phyloP scores from a whole-genome alignment of 78 protist species.

The Dictyostelium intermedium region DNA sequence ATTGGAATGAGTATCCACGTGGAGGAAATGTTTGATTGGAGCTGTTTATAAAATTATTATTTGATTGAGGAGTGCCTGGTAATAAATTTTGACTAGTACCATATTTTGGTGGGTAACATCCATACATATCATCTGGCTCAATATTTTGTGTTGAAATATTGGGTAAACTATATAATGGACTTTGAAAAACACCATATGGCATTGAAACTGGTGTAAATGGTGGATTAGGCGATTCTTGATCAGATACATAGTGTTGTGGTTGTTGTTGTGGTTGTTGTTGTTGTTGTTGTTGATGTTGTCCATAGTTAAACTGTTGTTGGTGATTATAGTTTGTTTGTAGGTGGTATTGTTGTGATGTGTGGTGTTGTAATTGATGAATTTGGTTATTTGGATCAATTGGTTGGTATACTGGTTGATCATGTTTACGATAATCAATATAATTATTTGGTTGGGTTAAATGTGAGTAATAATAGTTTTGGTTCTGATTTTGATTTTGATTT shows the following conservation, averaged over 20 bases:
- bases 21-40: not conserved
- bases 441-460: not conserved
- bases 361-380: not conserved
- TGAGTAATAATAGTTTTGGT: not conserved
- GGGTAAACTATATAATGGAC: constrained; percentile 50
- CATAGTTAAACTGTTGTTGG: too few relatives aligned
- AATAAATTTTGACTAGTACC: not conserved
- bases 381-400: not conserved
- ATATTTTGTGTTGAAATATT: constrained; percentile 6
- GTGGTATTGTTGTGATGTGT: too few relatives aligned
- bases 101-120: not conserved
- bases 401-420: too few relatives aligned
- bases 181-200: not conserved
- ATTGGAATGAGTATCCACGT: not conserved
- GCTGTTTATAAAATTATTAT: not conserved
- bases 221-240: not conserved
- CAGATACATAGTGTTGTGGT: not conserved
- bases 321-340: too few relatives aligned
- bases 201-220: constrained; percentile 14
- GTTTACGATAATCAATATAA: not conserved
- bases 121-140: constrained; percentile 27
- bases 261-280: not conserved
- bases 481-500: not conserved
- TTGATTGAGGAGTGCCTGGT: not conserved
- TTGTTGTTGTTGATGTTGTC: not conserved